These are phyloP conservation scores for Gentiana dahurica DNA, from an alignment of 257 asterid genomes.

Conservation along the genomic window DNA sequence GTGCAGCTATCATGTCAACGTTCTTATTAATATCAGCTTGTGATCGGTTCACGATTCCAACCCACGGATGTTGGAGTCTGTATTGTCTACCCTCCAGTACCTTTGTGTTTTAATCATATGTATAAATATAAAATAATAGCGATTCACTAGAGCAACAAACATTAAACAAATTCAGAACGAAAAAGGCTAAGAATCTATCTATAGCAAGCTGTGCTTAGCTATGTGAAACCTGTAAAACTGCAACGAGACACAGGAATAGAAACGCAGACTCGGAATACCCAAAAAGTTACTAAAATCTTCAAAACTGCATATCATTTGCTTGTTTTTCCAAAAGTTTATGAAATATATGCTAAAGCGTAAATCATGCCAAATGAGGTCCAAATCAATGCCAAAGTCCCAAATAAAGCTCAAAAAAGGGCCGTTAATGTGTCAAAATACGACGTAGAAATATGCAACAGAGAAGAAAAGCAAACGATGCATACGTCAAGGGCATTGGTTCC, in stretches of 20 bases:
- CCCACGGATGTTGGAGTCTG: constrained; percentile 96
- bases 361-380: too few species aligned
- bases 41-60: constrained; percentile 92
- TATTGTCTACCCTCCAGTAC: constrained; percentile 93
- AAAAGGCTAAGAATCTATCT: neutral
- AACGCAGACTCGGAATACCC: neutral
- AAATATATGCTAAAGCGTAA: too few species aligned
- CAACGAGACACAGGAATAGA: neutral
- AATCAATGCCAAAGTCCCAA: too few species aligned
- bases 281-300: too few species aligned
- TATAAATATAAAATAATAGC: constrained; percentile 1
- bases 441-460: constrained; percentile 7
- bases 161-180: neutral
- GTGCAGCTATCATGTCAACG: constrained; percentile 77
- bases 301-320: too few species aligned
- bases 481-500: constrained; percentile 96
- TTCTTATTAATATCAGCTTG: constrained; percentile 96
- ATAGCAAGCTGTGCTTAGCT: neutral
- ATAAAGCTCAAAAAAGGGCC: too few species aligned
- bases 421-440: too few species aligned
- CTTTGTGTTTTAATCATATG: constrained; percentile 14
- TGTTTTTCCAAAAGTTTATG: too few species aligned
- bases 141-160: constrained; percentile 15
- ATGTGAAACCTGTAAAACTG: neutral
- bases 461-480: constrained; percentile 22